phyloP scores from a whole-genome alignment of 768 basidiomycete genomes.

The Phaeotremella fagi region DNA sequence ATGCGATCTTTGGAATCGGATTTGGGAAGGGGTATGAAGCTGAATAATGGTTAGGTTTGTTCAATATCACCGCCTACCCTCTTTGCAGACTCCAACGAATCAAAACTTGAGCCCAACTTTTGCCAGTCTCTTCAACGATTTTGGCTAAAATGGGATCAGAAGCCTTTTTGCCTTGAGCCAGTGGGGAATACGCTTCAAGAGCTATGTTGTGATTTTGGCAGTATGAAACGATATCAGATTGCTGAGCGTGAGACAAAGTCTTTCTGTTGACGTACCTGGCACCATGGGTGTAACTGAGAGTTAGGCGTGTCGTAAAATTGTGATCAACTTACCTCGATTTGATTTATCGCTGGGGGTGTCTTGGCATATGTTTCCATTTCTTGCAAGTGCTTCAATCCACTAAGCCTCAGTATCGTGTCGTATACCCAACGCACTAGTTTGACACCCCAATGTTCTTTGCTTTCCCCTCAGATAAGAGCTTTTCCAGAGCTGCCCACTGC shows the following conservation, averaged over 20 bases:
- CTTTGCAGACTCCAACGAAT: slow-evolving; percentile 53
- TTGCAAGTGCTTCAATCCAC: slow-evolving; percentile 40
- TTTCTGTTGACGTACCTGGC: slow-evolving; percentile 19
- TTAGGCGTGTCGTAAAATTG: neutral
- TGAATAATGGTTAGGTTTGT: slow-evolving; percentile 37
- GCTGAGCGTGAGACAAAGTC: slow-evolving; percentile 6
- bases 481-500: slow-evolving; percentile 39
- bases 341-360: slow-evolving; percentile 37
- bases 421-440: slow-evolving; percentile 34
- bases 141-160: slow-evolving; percentile 31
- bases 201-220: slow-evolving; percentile 36
- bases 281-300: slow-evolving; percentile 37
- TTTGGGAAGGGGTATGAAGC: slow-evolving; percentile 80
- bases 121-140: slow-evolving; percentile 43
- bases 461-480: slow-evolving; percentile 33
- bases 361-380: slow-evolving; percentile 39
- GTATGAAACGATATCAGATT: slow-evolving; percentile 36
- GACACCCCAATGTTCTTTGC: slow-evolving; percentile 44
- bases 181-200: slow-evolving; percentile 43
- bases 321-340: slow-evolving; percentile 33
- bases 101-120: slow-evolving; percentile 51
- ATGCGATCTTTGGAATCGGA: slow-evolving; percentile 54
- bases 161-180: slow-evolving; percentile 38
- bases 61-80: slow-evolving; percentile 42
- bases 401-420: neutral